Conservation (phyloP, 768 basidiomycete genomes). For the Dentipellis fragilis region DNA sequence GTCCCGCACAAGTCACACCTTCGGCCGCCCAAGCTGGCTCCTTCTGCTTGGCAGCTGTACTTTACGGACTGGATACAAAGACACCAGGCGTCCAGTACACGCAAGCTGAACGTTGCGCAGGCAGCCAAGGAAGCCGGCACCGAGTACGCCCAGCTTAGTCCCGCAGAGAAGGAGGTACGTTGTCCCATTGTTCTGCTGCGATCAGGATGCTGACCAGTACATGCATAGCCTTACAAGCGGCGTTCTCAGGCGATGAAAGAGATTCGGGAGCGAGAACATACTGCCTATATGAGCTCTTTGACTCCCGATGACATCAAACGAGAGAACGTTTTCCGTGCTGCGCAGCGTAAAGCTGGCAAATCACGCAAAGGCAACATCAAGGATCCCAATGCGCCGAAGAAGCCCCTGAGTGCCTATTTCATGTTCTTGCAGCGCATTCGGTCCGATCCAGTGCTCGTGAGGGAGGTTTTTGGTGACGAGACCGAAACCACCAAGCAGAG, state of each 20-base stretch:
- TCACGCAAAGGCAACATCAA: constrained; percentile 91
- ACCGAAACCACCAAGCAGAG: constrained; percentile 93
- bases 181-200: constrained; percentile 15
- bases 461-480: constrained; percentile 79
- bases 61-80: constrained; percentile 92
- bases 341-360: constrained; percentile 88
- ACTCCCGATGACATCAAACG: constrained; percentile 92
- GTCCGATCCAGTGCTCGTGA: constrained; percentile 63
- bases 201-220: constrained; percentile 11
- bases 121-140: constrained; percentile 91
- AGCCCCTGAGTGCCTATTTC: constrained; percentile 89
- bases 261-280: constrained; percentile 69
- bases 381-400: constrained; percentile 95
- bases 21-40: constrained; percentile 83
- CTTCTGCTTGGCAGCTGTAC: constrained; percentile 93
- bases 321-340: constrained; percentile 85
- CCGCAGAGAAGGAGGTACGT: constrained; percentile 76
- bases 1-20: constrained; percentile 68
- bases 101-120: constrained; percentile 91
- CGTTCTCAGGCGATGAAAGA: constrained; percentile 82
- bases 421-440: constrained; percentile 91
- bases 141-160: constrained; percentile 71
- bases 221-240: constrained; percentile 67
- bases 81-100: constrained; percentile 66
- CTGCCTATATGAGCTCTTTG: constrained; percentile 77